phyloP scores from a whole-genome alignment of 345 rosid genomes.

The sweet orange (Citrus sinensis) region DNA sequence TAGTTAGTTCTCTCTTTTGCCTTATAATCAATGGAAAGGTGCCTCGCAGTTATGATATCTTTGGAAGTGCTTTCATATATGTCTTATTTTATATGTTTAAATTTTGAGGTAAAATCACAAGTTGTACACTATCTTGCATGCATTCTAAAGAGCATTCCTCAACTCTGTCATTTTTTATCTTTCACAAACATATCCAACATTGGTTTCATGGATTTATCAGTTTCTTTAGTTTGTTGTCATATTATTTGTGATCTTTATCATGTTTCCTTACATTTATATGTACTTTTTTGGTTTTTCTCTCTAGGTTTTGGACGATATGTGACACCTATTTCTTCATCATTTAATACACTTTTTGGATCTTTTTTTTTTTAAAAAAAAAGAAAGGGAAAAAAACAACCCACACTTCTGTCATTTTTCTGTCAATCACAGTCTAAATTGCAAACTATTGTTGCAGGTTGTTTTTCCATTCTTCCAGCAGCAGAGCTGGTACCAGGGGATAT shows the following conservation, averaged over 20 bases:
- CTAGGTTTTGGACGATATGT: neutral
- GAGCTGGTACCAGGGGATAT: slow-evolving; percentile 97
- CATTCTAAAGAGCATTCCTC: neutral
- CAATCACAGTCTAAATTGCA: neutral
- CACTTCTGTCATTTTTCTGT: neutral
- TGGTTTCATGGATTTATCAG: neutral
- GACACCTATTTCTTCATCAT: neutral
- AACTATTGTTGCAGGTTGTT: slow-evolving; percentile 65
- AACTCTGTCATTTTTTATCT: neutral
- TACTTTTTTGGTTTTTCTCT: neutral
- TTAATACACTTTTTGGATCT: neutral
- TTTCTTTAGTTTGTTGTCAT: neutral
- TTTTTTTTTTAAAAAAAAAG: no score
- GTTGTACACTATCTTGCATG: neutral
- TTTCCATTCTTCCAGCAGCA: slow-evolving; percentile 91
- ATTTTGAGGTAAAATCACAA: neutral
- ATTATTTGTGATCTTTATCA: slow-evolving; percentile 9
- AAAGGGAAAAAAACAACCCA: no score
- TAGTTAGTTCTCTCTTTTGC: neutral
- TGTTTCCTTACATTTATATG: neutral
- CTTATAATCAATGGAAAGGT: neutral
- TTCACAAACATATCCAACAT: neutral
- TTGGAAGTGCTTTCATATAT: neutral
- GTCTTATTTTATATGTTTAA: neutral
- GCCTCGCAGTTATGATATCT: neutral